These are phyloP conservation scores for Cucumis hystrix DNA, from an alignment of 306 rosid genomes.

Conservation along the genomic window DNA sequence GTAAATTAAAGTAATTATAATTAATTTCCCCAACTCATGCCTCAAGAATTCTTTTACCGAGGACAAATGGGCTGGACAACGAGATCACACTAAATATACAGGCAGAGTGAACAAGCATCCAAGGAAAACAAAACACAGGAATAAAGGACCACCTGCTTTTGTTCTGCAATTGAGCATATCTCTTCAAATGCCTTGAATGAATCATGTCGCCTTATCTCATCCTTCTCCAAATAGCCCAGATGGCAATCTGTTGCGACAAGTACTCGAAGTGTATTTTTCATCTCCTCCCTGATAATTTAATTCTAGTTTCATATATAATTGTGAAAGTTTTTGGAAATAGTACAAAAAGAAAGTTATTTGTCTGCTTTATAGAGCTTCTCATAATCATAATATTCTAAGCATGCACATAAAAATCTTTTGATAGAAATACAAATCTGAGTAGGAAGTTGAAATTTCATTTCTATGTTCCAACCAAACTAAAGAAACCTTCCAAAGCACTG, in stretches of 20 bases:
- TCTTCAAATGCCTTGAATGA: slow-evolving; percentile 86
- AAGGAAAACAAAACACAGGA: background rate
- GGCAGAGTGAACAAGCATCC: background rate
- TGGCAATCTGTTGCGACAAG: slow-evolving; percentile 95
- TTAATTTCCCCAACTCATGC: background rate
- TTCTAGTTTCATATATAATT: background rate
- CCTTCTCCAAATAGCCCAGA: slow-evolving; percentile 94
- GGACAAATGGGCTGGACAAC: background rate
- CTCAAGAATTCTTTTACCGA: background rate
- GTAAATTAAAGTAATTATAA: too few relatives aligned
- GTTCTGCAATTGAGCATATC: slow-evolving; percentile 75
- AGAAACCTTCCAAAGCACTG: background rate
- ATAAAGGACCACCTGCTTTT: slow-evolving; percentile 25
- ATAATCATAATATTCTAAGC: background rate
- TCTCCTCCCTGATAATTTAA: slow-evolving; percentile 39
- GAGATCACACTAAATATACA: background rate
- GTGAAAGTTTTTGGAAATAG: background rate
- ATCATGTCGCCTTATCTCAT: slow-evolving; percentile 88
- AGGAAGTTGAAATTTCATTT: background rate
- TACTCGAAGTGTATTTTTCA: slow-evolving; percentile 48
- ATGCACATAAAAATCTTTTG: background rate
- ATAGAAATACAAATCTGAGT: background rate
- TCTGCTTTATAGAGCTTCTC: background rate
- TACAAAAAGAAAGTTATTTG: background rate
- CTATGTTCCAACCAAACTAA: background rate